Conservation (phyloP, 139 green algal species). For the Chloropicon primus region DNA sequence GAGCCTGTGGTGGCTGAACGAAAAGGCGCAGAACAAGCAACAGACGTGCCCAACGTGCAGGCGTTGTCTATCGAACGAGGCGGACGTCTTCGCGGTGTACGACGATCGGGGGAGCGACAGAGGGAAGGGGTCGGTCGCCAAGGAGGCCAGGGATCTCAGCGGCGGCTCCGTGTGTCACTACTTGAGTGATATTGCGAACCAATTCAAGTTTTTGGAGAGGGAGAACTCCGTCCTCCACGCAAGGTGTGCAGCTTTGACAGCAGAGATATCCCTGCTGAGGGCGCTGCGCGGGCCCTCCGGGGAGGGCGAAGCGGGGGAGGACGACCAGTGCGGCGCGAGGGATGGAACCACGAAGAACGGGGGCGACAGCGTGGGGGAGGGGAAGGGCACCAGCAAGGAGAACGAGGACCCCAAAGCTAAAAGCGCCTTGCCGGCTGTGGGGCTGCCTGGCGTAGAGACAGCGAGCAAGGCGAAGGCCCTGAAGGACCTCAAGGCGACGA, state of each 20-base stretch:
- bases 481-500: background rate
- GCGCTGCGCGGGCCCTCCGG: too few relatives aligned
- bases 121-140: background rate
- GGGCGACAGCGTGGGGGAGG: too few relatives aligned
- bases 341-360: too few relatives aligned
- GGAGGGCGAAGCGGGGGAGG: too few relatives aligned
- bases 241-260: background rate
- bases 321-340: too few relatives aligned
- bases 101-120: background rate
- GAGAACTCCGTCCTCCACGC: background rate
- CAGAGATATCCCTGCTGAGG: background rate
- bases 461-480: background rate
- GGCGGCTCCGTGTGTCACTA: background rate
- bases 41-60: too few relatives aligned
- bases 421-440: too few relatives aligned
- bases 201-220: background rate
- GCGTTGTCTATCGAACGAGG: too few relatives aligned
- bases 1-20: background rate
- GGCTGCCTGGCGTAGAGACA: too few relatives aligned
- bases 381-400: too few relatives aligned
- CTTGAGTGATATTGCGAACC: background rate
- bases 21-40: too few relatives aligned
- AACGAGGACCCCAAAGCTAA: too few relatives aligned
- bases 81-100: background rate
- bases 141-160: background rate